phyloP scores from a whole-genome alignment of 148 eudicot genomes.

The Rhododendron williamsianum region DNA sequence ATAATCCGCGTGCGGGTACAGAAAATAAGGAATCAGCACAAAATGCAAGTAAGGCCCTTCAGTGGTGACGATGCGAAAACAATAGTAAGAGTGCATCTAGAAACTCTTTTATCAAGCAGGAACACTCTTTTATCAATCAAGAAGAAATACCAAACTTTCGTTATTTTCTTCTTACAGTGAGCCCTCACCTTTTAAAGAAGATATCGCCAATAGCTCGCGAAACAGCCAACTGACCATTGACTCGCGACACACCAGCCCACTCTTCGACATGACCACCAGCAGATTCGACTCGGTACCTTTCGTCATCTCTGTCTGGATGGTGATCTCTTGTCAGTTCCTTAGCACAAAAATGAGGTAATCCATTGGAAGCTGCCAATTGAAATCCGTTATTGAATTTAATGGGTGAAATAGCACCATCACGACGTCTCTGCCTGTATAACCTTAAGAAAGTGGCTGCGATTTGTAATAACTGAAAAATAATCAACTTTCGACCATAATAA shows the following conservation, averaged over 20 bases:
- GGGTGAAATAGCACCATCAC: constrained; percentile 40
- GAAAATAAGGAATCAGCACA: background rate
- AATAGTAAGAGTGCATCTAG: background rate
- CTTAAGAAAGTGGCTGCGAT: constrained; percentile 77
- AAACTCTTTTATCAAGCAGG: background rate
- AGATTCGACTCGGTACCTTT: constrained; percentile 74
- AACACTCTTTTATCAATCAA: background rate
- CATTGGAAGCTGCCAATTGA: constrained; percentile 51
- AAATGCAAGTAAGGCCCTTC: constrained; percentile 1
- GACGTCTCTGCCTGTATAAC: constrained; percentile 55
- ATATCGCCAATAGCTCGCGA: constrained; percentile 96
- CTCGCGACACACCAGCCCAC: constrained; percentile 89
- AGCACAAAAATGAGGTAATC: constrained; percentile 48
- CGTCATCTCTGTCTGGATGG: constrained; percentile 92
- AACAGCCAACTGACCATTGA: constrained; percentile 93
- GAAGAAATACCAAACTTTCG: constrained; percentile 7
- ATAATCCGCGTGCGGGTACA: background rate
- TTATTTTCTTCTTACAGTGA: background rate
- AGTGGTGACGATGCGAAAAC: background rate
- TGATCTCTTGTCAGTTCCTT: constrained; percentile 94
- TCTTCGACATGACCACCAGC: constrained; percentile 84
- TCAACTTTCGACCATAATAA: constrained; percentile 10
- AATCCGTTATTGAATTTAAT: constrained; percentile 49
- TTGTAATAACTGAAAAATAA: constrained; percentile 15
- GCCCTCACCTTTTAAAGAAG: constrained; percentile 68